phyloP scores from a whole-genome alignment of 1,139 yeast species.

The Candida glucosophila region DNA sequence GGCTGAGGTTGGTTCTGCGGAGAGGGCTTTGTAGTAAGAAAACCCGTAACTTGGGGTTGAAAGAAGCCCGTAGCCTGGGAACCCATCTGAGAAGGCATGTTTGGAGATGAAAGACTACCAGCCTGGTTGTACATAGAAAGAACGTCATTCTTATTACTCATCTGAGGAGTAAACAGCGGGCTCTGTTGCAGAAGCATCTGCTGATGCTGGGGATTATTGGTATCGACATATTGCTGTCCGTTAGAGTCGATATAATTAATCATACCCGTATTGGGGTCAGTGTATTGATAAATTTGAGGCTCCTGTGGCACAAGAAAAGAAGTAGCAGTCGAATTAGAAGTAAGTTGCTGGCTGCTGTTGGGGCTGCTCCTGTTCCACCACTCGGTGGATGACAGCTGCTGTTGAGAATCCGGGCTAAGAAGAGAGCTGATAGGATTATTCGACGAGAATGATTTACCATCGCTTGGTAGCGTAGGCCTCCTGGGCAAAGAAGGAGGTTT shows the following conservation, averaged over 20 bases:
- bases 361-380: conserved; percentile 27
- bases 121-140: conserved; percentile 31
- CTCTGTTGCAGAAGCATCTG: conserved; percentile 39
- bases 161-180: conserved; percentile 36
- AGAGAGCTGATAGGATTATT: conserved; percentile 23
- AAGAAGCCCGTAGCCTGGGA: too few species aligned
- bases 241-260: conserved; percentile 50
- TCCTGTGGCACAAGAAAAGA: conserved; percentile 8
- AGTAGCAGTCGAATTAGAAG: conserved; percentile 10
- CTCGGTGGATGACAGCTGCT: conserved; percentile 16
- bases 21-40: conserved; percentile 11
- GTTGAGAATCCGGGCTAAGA: conserved; percentile 7
- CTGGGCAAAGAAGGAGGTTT: conserved; percentile 40
- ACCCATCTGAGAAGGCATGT: too few species aligned
- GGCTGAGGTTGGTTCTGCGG: conserved; percentile 9
- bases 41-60: too few species aligned
- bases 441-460: conserved; percentile 7
- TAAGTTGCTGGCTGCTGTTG: conserved; percentile 11
- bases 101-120: conserved; percentile 15
- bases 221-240: conserved; percentile 54
- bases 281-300: conserved; percentile 48
- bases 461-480: conserved; percentile 34
- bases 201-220: conserved; percentile 46
- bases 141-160: conserved; percentile 34
- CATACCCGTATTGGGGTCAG: conserved; percentile 55